Conservation (phyloP, 176 grass and related monocot genomes). For the Melocanna baccifera region DNA sequence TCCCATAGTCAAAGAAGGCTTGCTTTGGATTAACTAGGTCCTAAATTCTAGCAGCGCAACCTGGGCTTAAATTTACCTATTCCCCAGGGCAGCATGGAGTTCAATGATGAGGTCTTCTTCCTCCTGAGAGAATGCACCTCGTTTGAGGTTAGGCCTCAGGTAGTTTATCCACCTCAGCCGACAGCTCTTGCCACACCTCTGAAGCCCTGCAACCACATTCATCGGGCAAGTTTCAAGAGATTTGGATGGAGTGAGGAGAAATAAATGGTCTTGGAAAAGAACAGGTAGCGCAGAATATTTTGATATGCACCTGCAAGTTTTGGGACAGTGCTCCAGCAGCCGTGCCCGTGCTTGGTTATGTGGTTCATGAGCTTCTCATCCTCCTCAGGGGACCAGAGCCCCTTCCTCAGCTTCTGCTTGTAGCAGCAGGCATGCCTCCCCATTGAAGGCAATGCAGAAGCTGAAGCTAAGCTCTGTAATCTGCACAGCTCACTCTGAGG, state of each 20-base stretch:
- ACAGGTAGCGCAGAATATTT: neutral
- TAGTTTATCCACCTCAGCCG: conserved; percentile 99
- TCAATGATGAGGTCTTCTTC: conserved; percentile 58
- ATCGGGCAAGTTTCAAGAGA: conserved; percentile 14
- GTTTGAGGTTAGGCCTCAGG: conserved; percentile 76
- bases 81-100: conserved; percentile 56
- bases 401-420: conserved; percentile 68
- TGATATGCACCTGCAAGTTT: conserved; percentile 52
- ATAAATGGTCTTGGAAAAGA: conserved; percentile 17
- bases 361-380: conserved; percentile 62
- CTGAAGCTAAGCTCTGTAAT: conserved; percentile 27
- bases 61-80: conserved; percentile 47
- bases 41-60: neutral
- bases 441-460: conserved; percentile 43
- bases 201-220: conserved; percentile 55
- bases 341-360: conserved; percentile 50
- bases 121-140: conserved; percentile 63
- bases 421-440: conserved; percentile 66
- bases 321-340: conserved; percentile 66
- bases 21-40: neutral
- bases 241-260: neutral
- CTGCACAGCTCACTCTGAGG: conserved; percentile 11
- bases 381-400: conserved; percentile 69
- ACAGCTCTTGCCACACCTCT: conserved; percentile 97
- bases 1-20: neutral